Evolutionary conservation across 2,329 filamentous ascomycete genomes (phyloP), one percentile per base, ranked within the genome.

Genomic region (Aureobasidium sp.): DNA sequence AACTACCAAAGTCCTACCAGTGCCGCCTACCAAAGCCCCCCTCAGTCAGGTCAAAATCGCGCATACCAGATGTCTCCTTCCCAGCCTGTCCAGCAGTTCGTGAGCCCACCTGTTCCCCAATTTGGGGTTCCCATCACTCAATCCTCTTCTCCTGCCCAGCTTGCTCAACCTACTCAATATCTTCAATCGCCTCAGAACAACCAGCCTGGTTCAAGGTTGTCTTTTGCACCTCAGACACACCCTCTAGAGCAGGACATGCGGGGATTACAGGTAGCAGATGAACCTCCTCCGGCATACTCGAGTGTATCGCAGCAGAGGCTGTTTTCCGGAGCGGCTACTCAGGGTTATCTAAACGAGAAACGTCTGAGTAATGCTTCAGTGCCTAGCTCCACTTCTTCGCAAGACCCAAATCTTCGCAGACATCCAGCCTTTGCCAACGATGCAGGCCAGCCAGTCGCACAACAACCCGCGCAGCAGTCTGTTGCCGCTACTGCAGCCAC

Each of bases 341-440:
- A 75, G 62, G 74, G 76, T 11, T 94, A 92, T 73, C 87, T 90
- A 0, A 86, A 84, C 65, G 92, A 97, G 71, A 97, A 97, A 53
- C 71, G 72, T 72, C 84, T 73, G 49, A 85, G 69, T 78, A 67
- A 64, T 44, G 63, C 67, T 16, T 68, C 66, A n/a, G 66, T 69
- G 63, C 59, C 59, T 21, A 54, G 47, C 29, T 30, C 49, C 9
- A 41, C 59, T 3, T 61, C 59, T 16, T 54, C 59, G 16, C 57
- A 66, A 59, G 65, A 65, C 61, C 65, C 47, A 67, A 68, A 52
- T 63, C 70, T 65, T 64, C 70, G 42, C 76, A 85, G 85, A 25
- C 92, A 97, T 74, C 92, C 92, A 39, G 93, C 93, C 1, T 96
- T 96, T 77, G 91, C 92, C 54, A 96, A 96, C 69, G 91, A 96